phyloP scores from a whole-genome alignment of 805 yeast species.

The Zygoascus ofunaensis region DNA sequence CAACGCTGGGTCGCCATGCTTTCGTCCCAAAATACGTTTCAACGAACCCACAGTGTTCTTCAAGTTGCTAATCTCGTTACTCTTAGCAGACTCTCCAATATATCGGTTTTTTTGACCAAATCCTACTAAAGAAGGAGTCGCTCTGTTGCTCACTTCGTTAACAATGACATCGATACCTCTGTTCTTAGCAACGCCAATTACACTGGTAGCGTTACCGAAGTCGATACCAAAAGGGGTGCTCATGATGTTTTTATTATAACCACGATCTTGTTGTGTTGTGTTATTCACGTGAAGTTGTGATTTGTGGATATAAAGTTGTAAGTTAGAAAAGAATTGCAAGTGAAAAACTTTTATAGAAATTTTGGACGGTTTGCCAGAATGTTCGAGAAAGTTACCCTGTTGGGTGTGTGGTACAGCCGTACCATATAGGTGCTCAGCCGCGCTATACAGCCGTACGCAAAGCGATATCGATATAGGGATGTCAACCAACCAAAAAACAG shows the following conservation, averaged over 20 bases:
- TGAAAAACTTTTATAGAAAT: neutral
- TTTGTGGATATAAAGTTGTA: neutral
- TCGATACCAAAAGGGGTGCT: conserved; percentile 96
- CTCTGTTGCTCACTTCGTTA: conserved; percentile 96
- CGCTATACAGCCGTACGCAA: too few relatives aligned
- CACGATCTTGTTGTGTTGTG: conserved; percentile 5
- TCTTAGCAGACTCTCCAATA: conserved; percentile 93
- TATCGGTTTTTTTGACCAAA: conserved; percentile 83
- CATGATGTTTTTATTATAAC: conserved; percentile 44
- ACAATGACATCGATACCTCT: conserved; percentile 98
- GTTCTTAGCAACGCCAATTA: conserved; percentile 88
- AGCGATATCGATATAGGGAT: too few relatives aligned
- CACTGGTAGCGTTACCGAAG: conserved; percentile 91
- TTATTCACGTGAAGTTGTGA: too few relatives aligned
- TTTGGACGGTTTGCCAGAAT: neutral
- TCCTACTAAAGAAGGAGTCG: conserved; percentile 88
- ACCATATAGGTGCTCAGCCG: too few relatives aligned
- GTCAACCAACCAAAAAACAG: too few relatives aligned
- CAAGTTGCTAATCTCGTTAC: conserved; percentile 91
- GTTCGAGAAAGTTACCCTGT: neutral
- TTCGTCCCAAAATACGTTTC: conserved; percentile 84
- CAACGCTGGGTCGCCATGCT: conserved; percentile 66
- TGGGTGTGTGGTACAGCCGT: too few relatives aligned
- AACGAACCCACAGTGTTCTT: conserved; percentile 94
- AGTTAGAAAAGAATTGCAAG: neutral